Conservation (phyloP, 2,329 filamentous ascomycete species). For the Calonectria pteridis region DNA sequence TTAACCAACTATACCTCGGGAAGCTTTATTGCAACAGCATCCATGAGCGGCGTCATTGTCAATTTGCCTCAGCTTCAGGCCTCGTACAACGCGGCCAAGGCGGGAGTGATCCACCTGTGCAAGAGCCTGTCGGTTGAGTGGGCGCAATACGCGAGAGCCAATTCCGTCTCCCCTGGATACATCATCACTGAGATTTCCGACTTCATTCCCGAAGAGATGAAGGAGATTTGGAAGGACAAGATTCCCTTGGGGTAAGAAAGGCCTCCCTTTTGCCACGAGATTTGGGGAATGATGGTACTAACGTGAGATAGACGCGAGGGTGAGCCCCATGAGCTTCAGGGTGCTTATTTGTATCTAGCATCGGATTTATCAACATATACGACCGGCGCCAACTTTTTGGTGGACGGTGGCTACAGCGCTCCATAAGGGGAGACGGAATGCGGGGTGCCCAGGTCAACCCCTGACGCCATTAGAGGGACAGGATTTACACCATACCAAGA, state of each 20-base stretch:
- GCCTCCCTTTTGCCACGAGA: not conserved
- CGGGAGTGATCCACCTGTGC: constrained; percentile 66
- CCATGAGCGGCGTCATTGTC: constrained; percentile 63
- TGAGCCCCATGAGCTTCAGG: constrained; percentile 22
- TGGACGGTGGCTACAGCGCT: constrained; percentile 40
- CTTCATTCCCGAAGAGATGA: constrained; percentile 41
- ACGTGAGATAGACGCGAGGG: constrained; percentile 12
- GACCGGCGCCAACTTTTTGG: constrained; percentile 39
- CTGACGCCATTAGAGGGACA: not conserved
- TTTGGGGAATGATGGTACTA: not conserved
- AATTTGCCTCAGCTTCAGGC: constrained; percentile 66
- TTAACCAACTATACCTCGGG: constrained; percentile 48
- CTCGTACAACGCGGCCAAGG: constrained; percentile 67
- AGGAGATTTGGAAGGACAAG: constrained; percentile 42
- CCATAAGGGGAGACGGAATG: not conserved
- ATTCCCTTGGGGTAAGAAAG: constrained; percentile 38
- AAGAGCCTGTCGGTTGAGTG: constrained; percentile 68
- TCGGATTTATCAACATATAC: constrained; percentile 43
- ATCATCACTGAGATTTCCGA: constrained; percentile 43
- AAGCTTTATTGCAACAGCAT: constrained; percentile 65
- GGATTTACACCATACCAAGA: not conserved
- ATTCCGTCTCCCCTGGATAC: constrained; percentile 60
- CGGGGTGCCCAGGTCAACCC: too few species aligned
- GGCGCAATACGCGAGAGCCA: constrained; percentile 68
- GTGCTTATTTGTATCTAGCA: constrained; percentile 29